A percentile compares a stretch with the other conserved stretches of the same genome.
Conservation (phyloP, 192 early-diverging fungal species). For the Mortierella antarctica region DNA sequence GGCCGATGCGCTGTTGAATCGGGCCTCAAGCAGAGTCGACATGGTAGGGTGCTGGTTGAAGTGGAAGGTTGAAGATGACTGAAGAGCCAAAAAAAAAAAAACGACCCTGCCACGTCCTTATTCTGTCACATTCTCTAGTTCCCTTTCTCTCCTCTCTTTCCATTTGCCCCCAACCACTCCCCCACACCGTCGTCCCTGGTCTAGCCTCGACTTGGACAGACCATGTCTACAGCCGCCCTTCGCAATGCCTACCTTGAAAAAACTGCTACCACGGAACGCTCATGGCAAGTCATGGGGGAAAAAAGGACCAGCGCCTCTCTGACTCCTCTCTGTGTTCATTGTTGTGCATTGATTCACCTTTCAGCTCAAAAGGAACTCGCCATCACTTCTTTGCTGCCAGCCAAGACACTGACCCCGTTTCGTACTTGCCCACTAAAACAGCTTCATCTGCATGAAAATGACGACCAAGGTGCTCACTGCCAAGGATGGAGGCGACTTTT, state of each 20-base stretch:
- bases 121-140: not conserved
- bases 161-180: not conserved
- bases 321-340: too few relatives aligned
- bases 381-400: not conserved
- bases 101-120: not conserved
- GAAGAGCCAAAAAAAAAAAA: not conserved
- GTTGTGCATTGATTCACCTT: not conserved
- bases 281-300: conserved; percentile 17
- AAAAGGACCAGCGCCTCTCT: not conserved
- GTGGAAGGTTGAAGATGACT: not conserved
- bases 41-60: not conserved
- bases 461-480: conserved; percentile 59
- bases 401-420: not conserved
- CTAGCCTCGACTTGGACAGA: not conserved
- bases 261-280: conserved; percentile 37
- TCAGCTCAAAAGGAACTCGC: not conserved
- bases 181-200: not conserved
- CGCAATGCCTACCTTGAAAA: conserved; percentile 50
- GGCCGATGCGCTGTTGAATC: conserved; percentile 42
- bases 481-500: conserved; percentile 65
- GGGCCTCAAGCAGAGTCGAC: conserved; percentile 14
- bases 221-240: conserved; percentile 12
- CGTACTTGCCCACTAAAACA: not conserved
- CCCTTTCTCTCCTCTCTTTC: not conserved
- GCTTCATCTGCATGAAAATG: conserved; percentile 66